phyloP scores from a whole-genome alignment of 2,329 filamentous ascomycete genomes.

The Dothidotthia symphoricarpi region DNA sequence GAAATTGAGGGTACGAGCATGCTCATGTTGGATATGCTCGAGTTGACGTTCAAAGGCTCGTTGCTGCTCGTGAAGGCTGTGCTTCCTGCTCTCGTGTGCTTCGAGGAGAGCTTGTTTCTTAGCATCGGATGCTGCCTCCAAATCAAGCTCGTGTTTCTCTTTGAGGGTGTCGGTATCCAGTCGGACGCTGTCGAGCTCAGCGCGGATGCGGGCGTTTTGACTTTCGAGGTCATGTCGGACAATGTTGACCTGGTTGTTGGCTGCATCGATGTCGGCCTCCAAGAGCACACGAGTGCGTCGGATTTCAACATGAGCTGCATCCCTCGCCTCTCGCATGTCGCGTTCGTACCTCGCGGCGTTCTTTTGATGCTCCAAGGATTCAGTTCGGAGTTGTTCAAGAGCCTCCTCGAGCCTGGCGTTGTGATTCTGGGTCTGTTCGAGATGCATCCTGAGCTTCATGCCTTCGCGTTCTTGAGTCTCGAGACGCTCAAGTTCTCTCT shows the following conservation, averaged over 20 bases:
- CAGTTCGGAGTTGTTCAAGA: slow-evolving; percentile 54
- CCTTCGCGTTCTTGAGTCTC: slow-evolving; percentile 67
- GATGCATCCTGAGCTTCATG: slow-evolving; percentile 73
- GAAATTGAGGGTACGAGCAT: slow-evolving; percentile 64
- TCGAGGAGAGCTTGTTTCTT: slow-evolving; percentile 61
- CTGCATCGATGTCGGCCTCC: slow-evolving; percentile 77
- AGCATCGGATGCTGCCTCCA: slow-evolving; percentile 74
- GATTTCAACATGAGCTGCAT: slow-evolving; percentile 75
- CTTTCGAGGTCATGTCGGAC: slow-evolving; percentile 79
- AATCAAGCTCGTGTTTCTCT: slow-evolving; percentile 76
- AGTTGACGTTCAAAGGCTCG: slow-evolving; percentile 39
- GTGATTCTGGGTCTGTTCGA: slow-evolving; percentile 58
- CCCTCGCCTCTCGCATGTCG: slow-evolving; percentile 80
- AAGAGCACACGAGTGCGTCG: slow-evolving; percentile 75
- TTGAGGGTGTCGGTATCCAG: slow-evolving; percentile 79
- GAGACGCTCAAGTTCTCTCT: slow-evolving; percentile 48
- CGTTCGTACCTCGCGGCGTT: slow-evolving; percentile 69
- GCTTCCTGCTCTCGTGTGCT: slow-evolving; percentile 53
- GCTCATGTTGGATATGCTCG: slow-evolving; percentile 55
- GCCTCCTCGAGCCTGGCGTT: slow-evolving; percentile 65
- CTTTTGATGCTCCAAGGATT: slow-evolving; percentile 72
- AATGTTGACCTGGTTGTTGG: slow-evolving; percentile 81
- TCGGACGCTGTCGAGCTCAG: slow-evolving; percentile 73
- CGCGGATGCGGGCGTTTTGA: slow-evolving; percentile 68
- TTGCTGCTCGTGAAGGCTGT: slow-evolving; percentile 55